phyloP scores from a whole-genome alignment of 2,329 filamentous ascomycete genomes.

The Hypoxylon sp. region DNA sequence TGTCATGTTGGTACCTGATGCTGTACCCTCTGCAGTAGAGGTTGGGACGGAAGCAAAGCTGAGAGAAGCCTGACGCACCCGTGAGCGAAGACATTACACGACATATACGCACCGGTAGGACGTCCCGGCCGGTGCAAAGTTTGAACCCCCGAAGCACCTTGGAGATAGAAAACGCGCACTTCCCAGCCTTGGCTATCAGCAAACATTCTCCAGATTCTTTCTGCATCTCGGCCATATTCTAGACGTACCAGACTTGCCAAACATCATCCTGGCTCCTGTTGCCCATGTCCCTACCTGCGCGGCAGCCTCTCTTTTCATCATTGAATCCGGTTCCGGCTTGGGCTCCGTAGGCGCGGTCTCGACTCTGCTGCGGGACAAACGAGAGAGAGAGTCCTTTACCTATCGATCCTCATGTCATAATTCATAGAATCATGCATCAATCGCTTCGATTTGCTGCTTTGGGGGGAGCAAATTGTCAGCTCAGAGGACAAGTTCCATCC shows the following conservation, averaged over 20 bases:
- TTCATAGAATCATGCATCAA: not conserved
- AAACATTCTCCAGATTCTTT: conserved; percentile 3
- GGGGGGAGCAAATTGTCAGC: not conserved
- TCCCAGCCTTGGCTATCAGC: conserved; percentile 7
- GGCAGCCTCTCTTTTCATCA: not conserved
- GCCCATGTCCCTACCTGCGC: not conserved
- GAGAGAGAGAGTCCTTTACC: not conserved
- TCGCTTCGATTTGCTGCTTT: not conserved
- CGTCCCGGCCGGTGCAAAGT: conserved; percentile 1
- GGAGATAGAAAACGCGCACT: conserved; percentile 4
- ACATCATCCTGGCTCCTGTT: not conserved
- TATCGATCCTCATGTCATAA: not conserved
- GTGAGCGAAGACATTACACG: too few relatives aligned
- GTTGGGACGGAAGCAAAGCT: not conserved
- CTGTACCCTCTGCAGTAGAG: not conserved
- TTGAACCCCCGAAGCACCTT: conserved; percentile 22
- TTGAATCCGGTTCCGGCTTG: not conserved
- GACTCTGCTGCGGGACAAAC: not conserved
- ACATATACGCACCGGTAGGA: conserved; percentile 5
- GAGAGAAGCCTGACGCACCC: too few relatives aligned
- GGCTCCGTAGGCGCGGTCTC: not conserved
- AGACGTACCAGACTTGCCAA: conserved; percentile 4
- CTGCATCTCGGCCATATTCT: conserved; percentile 6
- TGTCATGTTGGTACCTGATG: not conserved
- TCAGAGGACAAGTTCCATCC: not conserved